Evolutionary conservation across 176 grass and related monocot species (phyloP).

Genomic region (Echinochloa phyllopogon): DNA sequence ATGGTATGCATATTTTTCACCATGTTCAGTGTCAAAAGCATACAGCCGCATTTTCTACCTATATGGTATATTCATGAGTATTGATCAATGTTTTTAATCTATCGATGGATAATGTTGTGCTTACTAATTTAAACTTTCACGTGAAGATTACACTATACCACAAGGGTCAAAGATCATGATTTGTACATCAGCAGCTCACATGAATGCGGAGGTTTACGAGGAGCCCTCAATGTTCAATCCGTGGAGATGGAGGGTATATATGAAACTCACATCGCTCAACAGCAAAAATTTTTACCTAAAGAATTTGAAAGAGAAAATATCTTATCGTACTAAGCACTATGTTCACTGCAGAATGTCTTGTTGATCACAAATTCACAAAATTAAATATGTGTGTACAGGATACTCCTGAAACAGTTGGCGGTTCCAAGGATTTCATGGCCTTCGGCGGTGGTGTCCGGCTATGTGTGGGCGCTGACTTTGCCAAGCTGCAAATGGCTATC

Average conservation of each 20-base stretch:
- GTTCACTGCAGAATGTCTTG: background rate
- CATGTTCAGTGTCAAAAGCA: no score
- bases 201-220: slow-evolving; percentile 51
- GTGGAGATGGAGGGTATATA: slow-evolving; percentile 61
- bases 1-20: slow-evolving; percentile 37
- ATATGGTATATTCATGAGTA: background rate
- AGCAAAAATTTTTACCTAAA: background rate
- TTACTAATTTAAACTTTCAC: background rate
- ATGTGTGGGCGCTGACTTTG: slow-evolving; percentile 67
- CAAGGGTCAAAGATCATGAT: slow-evolving; percentile 64
- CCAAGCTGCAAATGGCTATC: slow-evolving; percentile 55
- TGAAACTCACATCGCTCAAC: no score
- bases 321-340: background rate
- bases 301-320: background rate
- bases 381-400: background rate
- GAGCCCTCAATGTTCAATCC: slow-evolving; percentile 61
- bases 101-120: background rate
- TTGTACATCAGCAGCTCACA: slow-evolving; percentile 39
- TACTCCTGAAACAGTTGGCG: slow-evolving; percentile 45
- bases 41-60: no score
- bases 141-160: slow-evolving; percentile 54
- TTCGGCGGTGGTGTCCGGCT: slow-evolving; percentile 61
- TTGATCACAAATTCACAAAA: background rate
- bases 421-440: slow-evolving; percentile 66
- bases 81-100: background rate